These are phyloP conservation scores for Amphicarpaea edgeworthii DNA, from an alignment of 306 rosid genomes.

Conservation along the genomic window DNA sequence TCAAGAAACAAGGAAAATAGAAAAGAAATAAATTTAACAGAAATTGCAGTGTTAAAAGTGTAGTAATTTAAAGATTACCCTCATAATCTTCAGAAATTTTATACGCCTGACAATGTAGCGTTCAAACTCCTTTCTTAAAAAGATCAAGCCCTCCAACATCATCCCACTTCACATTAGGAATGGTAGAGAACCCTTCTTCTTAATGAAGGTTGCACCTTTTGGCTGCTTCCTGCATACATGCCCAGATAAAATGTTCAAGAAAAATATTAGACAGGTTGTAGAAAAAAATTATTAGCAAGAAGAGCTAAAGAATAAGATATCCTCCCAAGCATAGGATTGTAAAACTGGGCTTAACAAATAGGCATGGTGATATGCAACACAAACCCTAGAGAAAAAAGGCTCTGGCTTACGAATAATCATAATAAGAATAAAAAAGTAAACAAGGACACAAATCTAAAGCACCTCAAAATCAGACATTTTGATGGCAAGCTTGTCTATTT, in stretches of 20 bases:
- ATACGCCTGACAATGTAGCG: conserved; percentile 66
- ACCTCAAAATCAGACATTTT: conserved; percentile 93
- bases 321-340: neutral
- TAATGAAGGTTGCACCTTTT: conserved; percentile 83
- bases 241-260: conserved; percentile 2
- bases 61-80: conserved; percentile 52
- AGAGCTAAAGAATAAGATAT: neutral
- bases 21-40: neutral
- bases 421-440: neutral
- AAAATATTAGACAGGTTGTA: neutral
- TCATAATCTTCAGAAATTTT: conserved; percentile 70
- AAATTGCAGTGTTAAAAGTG: neutral
- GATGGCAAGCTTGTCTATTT: conserved; percentile 70
- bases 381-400: neutral
- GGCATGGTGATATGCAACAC: neutral
- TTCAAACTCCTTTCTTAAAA: conserved; percentile 71
- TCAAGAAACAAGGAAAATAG: neutral
- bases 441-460: conserved; percentile 17
- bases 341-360: neutral
- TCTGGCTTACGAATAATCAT: neutral
- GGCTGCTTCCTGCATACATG: conserved; percentile 72
- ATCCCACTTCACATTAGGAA: conserved; percentile 90
- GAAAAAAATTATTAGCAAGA: neutral
- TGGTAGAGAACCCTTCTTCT: conserved; percentile 90
- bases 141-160: conserved; percentile 88